Evolutionary conservation across 495 filamentous ascomycete genomes (phyloP), one percentile per base, ranked within the genome.

Genomic region (Bryoglossum gracile): DNA sequence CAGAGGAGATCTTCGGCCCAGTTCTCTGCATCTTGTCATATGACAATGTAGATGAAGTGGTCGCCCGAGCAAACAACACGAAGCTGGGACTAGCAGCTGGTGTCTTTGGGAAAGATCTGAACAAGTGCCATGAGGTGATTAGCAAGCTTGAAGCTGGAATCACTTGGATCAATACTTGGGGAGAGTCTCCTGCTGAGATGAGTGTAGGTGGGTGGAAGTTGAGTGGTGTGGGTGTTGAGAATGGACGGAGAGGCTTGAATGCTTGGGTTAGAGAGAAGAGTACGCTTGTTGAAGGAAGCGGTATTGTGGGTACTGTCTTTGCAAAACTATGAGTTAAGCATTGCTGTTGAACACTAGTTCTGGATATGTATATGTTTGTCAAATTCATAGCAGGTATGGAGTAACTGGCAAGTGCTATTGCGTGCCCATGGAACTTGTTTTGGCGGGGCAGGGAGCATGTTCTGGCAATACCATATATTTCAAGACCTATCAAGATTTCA

Each of bases 241-340:
- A 90, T 65, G 86, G 86, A 22, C 68, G 76, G 49, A 73, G 70
- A 45, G 86, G 86, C 3, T 70, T 90, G 43, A 82, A 85, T 68
- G 80, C 82, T 26, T 90, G 85, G 84, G 74, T 87, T 42, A 70
- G 79, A 70, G 87, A 85, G 64, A 89, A 87, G 68, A 89, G 86
- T 59, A 90, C 86, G 26, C 65, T 89, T 19, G 81, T 90, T 19
- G 84, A 89, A 59, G 87, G 86, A 78, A 76, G 76, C 46, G 82
- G 83, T 25, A 64, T 62, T 18, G 78, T 84, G 39, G 72, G 75
- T 36, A 83, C 77, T 13, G 83, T 84, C 8, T 90, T 89, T 42
- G 26, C 51, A n/a, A 60, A 60, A 22, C 48, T 60, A 36, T 67
- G 62, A 71, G 14, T n/a, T n/a, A n/a, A n/a, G n/a, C n/a, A n/a